These are phyloP conservation scores for Cryomyces minteri DNA, from an alignment of 495 filamentous ascomycete genomes.

Conservation along the genomic window DNA sequence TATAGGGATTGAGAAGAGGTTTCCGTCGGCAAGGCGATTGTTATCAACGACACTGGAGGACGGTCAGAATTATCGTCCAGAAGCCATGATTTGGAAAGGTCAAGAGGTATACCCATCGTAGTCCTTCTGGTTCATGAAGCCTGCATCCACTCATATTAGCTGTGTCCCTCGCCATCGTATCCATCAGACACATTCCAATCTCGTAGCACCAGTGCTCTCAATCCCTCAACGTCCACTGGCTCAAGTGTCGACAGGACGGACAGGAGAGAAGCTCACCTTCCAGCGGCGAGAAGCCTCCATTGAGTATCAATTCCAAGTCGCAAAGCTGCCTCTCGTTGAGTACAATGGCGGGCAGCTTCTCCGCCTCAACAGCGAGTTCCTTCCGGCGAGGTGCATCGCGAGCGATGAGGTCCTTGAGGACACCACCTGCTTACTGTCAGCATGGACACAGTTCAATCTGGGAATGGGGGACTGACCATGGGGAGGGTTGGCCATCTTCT, in stretches of 20 bases:
- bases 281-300: conserved; percentile 88
- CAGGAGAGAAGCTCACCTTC: conserved; percentile 49
- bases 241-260: no score
- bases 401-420: conserved; percentile 91
- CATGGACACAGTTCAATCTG: no score
- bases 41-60: conserved; percentile 62
- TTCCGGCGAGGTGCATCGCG: conserved; percentile 64
- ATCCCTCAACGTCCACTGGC: no score
- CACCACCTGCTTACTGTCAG: conserved; percentile 32
- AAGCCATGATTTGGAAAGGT: background rate
- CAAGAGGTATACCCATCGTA: conserved; percentile 58
- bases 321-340: conserved; percentile 89
- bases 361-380: conserved; percentile 66
- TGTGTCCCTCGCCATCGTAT: no score
- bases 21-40: conserved; percentile 69
- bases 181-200: no score
- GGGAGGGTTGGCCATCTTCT: conserved; percentile 57
- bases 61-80: background rate
- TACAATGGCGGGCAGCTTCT: conserved; percentile 65
- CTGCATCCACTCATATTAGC: conserved; percentile 26
- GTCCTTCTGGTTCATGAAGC: conserved; percentile 93
- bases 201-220: no score
- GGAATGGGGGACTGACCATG: conserved; percentile 25
- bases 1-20: conserved; percentile 93
- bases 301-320: conserved; percentile 91